Base-by-base conservation (phyloP, 2,329 filamentous ascomycete species). In the Lecanoromycetidae sp. region DNA sequence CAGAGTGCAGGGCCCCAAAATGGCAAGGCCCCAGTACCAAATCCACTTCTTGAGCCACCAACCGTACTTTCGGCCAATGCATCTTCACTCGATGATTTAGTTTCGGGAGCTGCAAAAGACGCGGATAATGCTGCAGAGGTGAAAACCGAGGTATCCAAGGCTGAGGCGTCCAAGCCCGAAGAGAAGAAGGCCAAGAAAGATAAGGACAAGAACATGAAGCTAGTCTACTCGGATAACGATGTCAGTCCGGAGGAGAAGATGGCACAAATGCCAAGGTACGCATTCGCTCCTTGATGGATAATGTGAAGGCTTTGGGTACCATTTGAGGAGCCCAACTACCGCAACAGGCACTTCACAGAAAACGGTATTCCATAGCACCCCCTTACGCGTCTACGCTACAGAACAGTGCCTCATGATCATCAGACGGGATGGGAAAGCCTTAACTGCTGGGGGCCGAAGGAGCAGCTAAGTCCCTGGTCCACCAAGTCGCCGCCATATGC, bases 161-260 rank as follows among this genome's bases (percentile, higher is more conserved):
- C 64, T 17, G 65, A 67, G 27, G 71, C 69, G 46, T 60, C 65
- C 3, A 61, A n/a, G n/a, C n/a, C 62, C 1, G 69, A 66, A 42
- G 80, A 83, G 61, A 83, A 80, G 68, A 82, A 82, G 72, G 82
- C 82, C 63, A 72, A 78, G 51, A 82, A 80, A 63, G 75, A 71
- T 52, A 74, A 78, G 56, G 76, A 79, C 60, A 81, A 79, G 60
- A 71, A 71, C 48, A 75, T 68, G 56, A 70, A 77, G 61, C 80
- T 94, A 75, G 72, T 94, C 25, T 94, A 91, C 67, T 80, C 80
- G 52, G 85, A 93, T 60, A 79, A 82, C 43, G 80, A 83, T 49
- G 69, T 80, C 58, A 91, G 84, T 58, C 84, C 87, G 1, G 88
- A 95, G 68, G 88, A 94, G 72, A 86, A 81, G 66, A 87, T 94